A percentile compares a stretch with the other conserved stretches of the same genome.
phyloP scores from a whole-genome alignment of 768 basidiomycete genomes.

The Rhizopogon rudus region DNA sequence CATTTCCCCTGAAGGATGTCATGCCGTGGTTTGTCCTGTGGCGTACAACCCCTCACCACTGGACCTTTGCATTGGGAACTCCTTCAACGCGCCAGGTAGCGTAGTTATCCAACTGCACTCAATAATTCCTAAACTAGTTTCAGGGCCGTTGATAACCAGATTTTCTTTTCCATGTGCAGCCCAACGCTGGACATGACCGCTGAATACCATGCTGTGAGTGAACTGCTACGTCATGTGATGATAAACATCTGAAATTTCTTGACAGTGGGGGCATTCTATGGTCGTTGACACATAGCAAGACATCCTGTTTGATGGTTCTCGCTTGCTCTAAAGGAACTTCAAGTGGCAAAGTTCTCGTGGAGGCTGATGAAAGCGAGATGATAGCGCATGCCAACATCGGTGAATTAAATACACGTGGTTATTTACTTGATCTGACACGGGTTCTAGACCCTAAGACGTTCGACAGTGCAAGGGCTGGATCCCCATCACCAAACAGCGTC shows the following conservation, averaged over 20 bases:
- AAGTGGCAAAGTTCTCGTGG: slow-evolving; percentile 71
- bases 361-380: slow-evolving; percentile 72
- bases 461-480: slow-evolving; percentile 72
- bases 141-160: slow-evolving; percentile 94
- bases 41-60: slow-evolving; percentile 95
- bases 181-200: slow-evolving; percentile 82
- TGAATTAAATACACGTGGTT: slow-evolving; percentile 31
- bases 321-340: slow-evolving; percentile 4
- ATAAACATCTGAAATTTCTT: neutral
- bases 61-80: slow-evolving; percentile 97
- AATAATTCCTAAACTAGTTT: neutral
- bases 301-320: neutral
- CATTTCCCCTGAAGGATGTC: slow-evolving; percentile 53
- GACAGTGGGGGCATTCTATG: slow-evolving; percentile 86
- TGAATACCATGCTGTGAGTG: slow-evolving; percentile 80
- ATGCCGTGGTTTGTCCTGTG: slow-evolving; percentile 85
- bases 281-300: slow-evolving; percentile 86
- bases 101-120: neutral
- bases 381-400: slow-evolving; percentile 82
- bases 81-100: slow-evolving; percentile 76
- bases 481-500: slow-evolving; percentile 83
- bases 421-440: neutral
- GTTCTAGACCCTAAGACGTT: slow-evolving; percentile 55
- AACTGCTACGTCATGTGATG: neutral
- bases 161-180: slow-evolving; percentile 95